Evolutionary conservation across 495 filamentous ascomycete genomes (phyloP), one percentile per base, ranked within the genome.

Genomic region (Talaromyces thailandensis): DNA sequence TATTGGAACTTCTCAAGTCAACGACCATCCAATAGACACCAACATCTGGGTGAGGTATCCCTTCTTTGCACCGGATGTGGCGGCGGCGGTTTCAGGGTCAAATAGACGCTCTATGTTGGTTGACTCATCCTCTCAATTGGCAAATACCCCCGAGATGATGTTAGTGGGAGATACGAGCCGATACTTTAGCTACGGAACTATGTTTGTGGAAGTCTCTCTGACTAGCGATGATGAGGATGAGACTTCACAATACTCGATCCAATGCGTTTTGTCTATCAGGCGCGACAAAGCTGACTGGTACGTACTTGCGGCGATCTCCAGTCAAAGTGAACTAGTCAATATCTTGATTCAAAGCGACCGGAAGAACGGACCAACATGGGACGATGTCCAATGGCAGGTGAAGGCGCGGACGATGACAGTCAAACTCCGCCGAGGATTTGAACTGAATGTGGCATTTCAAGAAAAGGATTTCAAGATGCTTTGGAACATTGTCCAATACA

Each of bases 401-500:
- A 83, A 86, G 16, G 76, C 77, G 8, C 78, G 80, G 59, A 79
- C 76, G 3, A 77, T 96, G 65, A 78, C 82, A 25, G 73, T 95
- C 28, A 82, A 81, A 60, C 72, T 95, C 12, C 85, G 88, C 2
- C 82, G 86, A 50, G 86, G 87, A 1, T 88, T 91, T 65, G 75
- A 85, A 48, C 68, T 93, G 31, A 80, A 82, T 52, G 72, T 95
- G 7, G 81, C 85, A 61, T 90, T 89, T 73, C 76, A 77, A 12
- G 88, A 92, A 67, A 78, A 81, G 9, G 89, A 92, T 66, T 93
- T 88, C 75, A 85, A 84, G 62, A 85, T 79, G 24, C 70, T 96
- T 14, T 91, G 88, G 84, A 86, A 85, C 63, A 90, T 94, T 67
- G 88, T 88, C 62, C 89, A 94, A 58, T 90, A 93, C 64, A 88